A percentile compares a stretch with the other conserved stretches of the same genome.
These are phyloP conservation scores for Colletotrichum eleusines DNA, from an alignment of 2,329 filamentous ascomycete genomes.

Conservation along the genomic window DNA sequence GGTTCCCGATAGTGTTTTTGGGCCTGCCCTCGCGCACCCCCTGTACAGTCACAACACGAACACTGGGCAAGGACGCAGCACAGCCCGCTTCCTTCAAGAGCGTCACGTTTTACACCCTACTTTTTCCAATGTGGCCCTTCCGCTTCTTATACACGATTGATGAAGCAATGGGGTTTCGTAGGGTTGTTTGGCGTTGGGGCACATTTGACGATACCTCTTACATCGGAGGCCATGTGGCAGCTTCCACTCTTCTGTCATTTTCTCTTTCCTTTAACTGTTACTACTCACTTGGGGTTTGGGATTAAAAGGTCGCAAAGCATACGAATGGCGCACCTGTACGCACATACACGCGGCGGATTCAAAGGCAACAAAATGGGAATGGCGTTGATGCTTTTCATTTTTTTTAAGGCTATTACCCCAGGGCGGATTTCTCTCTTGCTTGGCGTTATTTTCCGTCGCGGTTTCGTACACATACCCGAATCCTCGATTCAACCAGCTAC, in stretches of 20 bases:
- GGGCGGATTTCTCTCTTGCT: conserved; percentile 8
- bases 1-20: background rate
- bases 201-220: background rate
- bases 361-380: conserved; percentile 27
- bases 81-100: background rate
- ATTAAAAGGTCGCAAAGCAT: conserved; percentile 41
- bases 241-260: conserved; percentile 13
- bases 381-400: conserved; percentile 24
- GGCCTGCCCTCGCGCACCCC: background rate
- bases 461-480: conserved; percentile 39
- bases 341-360: conserved; percentile 35
- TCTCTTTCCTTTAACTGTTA: background rate
- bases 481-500: conserved; percentile 34
- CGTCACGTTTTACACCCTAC: conserved; percentile 1
- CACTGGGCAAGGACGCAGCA: background rate
- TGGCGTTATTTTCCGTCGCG: conserved; percentile 31
- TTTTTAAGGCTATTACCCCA: background rate
- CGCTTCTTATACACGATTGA: conserved; percentile 15
- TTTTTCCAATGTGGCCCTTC: background rate
- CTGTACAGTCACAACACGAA: background rate
- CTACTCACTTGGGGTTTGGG: conserved; percentile 9
- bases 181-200: background rate
- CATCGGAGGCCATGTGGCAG: no score
- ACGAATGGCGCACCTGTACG: conserved; percentile 41
- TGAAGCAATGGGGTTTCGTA: background rate